phyloP scores from a whole-genome alignment of 2,329 filamentous ascomycete genomes.

The Talaromyces verruculosus region DNA sequence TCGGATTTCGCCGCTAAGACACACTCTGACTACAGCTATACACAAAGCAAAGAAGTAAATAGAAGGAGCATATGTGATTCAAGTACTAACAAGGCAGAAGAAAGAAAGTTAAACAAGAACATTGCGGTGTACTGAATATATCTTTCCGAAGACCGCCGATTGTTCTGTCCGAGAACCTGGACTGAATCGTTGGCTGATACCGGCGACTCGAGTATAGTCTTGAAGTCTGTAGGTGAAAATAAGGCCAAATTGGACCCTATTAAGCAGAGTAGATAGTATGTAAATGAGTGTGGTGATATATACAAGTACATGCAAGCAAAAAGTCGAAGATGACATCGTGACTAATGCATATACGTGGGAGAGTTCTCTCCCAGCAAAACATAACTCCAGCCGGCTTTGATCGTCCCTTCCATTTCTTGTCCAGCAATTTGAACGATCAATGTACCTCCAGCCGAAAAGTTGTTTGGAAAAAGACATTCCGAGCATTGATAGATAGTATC shows the following conservation, averaged over 20 bases:
- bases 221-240: background rate
- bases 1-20: background rate
- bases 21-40: background rate
- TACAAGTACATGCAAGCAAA: conserved; percentile 2
- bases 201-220: background rate
- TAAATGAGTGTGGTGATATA: background rate
- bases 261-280: background rate
- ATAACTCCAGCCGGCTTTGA: background rate
- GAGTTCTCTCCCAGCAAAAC: background rate
- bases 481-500: background rate
- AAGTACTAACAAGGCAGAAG: background rate
- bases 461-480: background rate
- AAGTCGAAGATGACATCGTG: background rate
- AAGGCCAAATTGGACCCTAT: background rate
- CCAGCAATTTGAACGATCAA: background rate
- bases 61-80: background rate
- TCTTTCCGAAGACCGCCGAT: background rate
- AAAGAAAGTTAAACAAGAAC: background rate
- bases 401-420: background rate
- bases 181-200: background rate
- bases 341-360: background rate
- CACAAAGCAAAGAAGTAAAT: background rate
- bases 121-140: background rate
- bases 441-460: background rate
- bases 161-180: background rate